Percentiles rank a stretch among this genome's conserved stretches.
phyloP scores from a whole-genome alignment of 305 asterid genomes.

The Fraxinus dipetala region DNA sequence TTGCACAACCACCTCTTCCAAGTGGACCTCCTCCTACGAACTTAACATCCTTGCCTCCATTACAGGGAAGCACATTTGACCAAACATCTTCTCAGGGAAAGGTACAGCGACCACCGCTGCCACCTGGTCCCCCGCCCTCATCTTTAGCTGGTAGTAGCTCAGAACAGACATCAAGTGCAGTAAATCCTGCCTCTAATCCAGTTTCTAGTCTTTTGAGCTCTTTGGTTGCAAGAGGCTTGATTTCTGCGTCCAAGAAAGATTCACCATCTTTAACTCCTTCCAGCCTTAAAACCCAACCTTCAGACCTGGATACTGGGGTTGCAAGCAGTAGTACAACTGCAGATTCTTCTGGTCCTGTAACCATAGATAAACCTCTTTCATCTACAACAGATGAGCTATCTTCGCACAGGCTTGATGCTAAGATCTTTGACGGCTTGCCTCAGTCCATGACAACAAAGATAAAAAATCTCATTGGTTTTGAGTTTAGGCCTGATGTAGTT shows the following conservation, averaged over 20 bases:
- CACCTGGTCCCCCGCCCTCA: constrained; percentile 26
- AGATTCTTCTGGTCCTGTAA: constrained; percentile 40
- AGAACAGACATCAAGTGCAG: constrained; percentile 36
- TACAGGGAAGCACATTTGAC: constrained; percentile 21
- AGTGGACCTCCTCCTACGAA: constrained; percentile 25
- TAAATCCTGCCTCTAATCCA: constrained; percentile 54
- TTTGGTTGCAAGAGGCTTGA: constrained; percentile 80
- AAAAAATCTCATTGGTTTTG: constrained; percentile 65
- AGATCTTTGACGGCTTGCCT: constrained; percentile 30
- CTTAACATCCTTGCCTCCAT: constrained; percentile 18
- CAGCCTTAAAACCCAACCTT: constrained; percentile 34
- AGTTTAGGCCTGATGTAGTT: constrained; percentile 65
- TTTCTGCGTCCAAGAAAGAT: constrained; percentile 61
- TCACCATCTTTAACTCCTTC: constrained; percentile 31
- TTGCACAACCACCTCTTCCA: constrained; percentile 31
- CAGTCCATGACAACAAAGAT: constrained; percentile 34
- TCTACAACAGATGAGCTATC: constrained; percentile 33
- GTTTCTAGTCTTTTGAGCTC: constrained; percentile 83
- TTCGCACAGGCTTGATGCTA: constrained; percentile 30
- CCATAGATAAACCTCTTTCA: constrained; percentile 31
- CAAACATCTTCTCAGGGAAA: constrained; percentile 34
- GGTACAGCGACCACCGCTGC: constrained; percentile 33
- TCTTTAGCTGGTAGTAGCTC: constrained; percentile 32
- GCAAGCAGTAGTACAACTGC: constrained; percentile 35
- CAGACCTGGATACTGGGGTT: constrained; percentile 37